Base-by-base conservation (phyloP, 139 green algal species). In the Zygnema cylindricum region DNA sequence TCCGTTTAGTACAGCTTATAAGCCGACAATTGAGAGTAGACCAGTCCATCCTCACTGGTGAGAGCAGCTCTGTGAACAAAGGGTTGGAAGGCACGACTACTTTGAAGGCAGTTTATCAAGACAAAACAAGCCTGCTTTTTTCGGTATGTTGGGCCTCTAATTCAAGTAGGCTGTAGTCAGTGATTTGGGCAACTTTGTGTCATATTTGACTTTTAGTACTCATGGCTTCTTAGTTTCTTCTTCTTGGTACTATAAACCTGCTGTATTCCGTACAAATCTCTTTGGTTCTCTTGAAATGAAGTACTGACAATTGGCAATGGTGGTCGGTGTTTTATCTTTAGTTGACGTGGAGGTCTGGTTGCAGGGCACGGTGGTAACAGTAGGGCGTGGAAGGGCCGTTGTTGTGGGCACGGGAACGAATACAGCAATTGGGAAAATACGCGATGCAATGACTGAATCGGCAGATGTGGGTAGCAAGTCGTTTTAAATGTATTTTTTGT, bases 391-490 rank as follows among this genome's bases (percentile, higher is more conserved):
- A 0, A 88, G 94, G 0, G 93, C 88, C 0, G 86, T 97, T 0
- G 96, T 98, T 2, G 90, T 96, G 0, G 95, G 93, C 57, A 96
- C 93, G 0, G 96, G 96, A 2, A 75, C 89, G 23, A 88, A 77
- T 43, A 98, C 96, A 43, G 96, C 94, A 57, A 97, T 98, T 78
- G 96, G 96, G 39, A 93, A 93, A 77, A 98, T 98, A 92, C 88
- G 71, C 11, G 79, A 92, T 79, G 54, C 81, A 0, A 89, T 94
- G 71, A 69, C 86, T 2, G 69, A 91, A 41, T 87, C 85, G 33
- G 79, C 49, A 36, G 85, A 69, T 21, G 88, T 87, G 36, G 88
- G 86, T 89, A 0, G 76, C n/a, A n/a, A n/a, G n/a, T n/a, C n/a
- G n/a, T n/a, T n/a, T n/a, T n/a, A 35, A 25, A 25, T 30, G 30